These are phyloP conservation scores for Kwoniella sp. DNA, from an alignment of 768 basidiomycete genomes.

Conservation along the genomic window DNA sequence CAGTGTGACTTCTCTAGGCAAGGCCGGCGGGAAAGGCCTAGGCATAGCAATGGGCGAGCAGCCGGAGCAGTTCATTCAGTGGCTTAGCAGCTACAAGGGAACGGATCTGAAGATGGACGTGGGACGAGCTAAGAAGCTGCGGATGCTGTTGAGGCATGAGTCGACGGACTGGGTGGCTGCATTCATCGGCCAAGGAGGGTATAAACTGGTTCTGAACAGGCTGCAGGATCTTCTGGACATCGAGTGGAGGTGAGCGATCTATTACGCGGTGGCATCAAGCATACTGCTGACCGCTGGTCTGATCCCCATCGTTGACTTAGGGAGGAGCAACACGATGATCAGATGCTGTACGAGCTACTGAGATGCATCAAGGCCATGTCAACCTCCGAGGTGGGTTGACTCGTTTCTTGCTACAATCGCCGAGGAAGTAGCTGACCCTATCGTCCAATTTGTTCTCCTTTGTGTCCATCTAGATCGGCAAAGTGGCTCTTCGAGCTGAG, in stretches of 20 bases:
- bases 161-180: conserved; percentile 88
- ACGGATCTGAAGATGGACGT: conserved; percentile 68
- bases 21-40: conserved; percentile 30
- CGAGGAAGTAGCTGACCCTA: not conserved
- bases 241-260: conserved; percentile 81
- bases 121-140: conserved; percentile 80
- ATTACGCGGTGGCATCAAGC: too few species aligned
- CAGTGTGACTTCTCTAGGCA: conserved; percentile 22
- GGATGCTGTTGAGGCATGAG: conserved; percentile 85
- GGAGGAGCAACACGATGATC: conserved; percentile 97
- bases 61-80: conserved; percentile 40
- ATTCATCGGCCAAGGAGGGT: conserved; percentile 82
- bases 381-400: conserved; percentile 58
- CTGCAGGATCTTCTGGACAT: conserved; percentile 89
- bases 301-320: conserved; percentile 61
- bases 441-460: not conserved
- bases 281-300: not conserved
- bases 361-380: conserved; percentile 92
- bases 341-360: conserved; percentile 85
- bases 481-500: conserved; percentile 82
- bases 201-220: conserved; percentile 76
- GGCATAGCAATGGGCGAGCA: conserved; percentile 41
- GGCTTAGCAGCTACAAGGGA: conserved; percentile 37
- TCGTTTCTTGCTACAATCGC: not conserved
- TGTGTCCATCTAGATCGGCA: conserved; percentile 66